Conservation (phyloP, 164 flowering plant species). For the Hamamelis virginiana region DNA sequence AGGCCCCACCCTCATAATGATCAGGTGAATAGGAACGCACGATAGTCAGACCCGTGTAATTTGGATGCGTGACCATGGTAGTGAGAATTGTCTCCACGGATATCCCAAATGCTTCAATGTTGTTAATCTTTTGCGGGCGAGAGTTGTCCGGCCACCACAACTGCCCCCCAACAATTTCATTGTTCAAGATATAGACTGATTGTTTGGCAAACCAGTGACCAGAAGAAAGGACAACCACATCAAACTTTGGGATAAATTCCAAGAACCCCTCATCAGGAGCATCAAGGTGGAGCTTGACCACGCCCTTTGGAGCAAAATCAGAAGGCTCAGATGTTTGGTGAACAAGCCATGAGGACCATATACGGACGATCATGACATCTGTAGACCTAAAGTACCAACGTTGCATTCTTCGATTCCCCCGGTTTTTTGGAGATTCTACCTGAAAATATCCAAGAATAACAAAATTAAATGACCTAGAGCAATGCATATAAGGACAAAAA, state of each 20-base stretch:
- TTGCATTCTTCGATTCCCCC: constrained; percentile 82
- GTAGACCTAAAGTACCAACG: constrained; percentile 77
- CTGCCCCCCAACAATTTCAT: constrained; percentile 88
- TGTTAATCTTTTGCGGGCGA: constrained; percentile 58
- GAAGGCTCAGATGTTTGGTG: constrained; percentile 57
- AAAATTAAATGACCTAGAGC: background rate
- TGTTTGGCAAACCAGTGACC: constrained; percentile 98
- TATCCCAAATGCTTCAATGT: constrained; percentile 74
- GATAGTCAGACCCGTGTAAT: constrained; percentile 77
- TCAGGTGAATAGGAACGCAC: constrained; percentile 89
- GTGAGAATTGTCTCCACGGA: constrained; percentile 77
- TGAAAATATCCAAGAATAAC: constrained; percentile 25
- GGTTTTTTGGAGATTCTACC: constrained; percentile 86
- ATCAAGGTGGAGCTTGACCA: constrained; percentile 75
- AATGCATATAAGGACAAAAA: too few species aligned
- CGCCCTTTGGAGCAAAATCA: constrained; percentile 71
- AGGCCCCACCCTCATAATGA: constrained; percentile 93
- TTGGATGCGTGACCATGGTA: constrained; percentile 61
- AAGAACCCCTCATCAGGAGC: constrained; percentile 69
- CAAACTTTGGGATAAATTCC: constrained; percentile 54
- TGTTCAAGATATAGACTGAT: constrained; percentile 69
- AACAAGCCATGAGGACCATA: constrained; percentile 98
- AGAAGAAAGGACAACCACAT: constrained; percentile 84
- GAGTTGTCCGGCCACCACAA: constrained; percentile 85
- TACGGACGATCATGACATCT: constrained; percentile 62